A percentile compares a stretch with the other conserved stretches of the same genome.
Conservation (phyloP, 2,329 filamentous ascomycete genomes). For the Fusarium luffae region DNA sequence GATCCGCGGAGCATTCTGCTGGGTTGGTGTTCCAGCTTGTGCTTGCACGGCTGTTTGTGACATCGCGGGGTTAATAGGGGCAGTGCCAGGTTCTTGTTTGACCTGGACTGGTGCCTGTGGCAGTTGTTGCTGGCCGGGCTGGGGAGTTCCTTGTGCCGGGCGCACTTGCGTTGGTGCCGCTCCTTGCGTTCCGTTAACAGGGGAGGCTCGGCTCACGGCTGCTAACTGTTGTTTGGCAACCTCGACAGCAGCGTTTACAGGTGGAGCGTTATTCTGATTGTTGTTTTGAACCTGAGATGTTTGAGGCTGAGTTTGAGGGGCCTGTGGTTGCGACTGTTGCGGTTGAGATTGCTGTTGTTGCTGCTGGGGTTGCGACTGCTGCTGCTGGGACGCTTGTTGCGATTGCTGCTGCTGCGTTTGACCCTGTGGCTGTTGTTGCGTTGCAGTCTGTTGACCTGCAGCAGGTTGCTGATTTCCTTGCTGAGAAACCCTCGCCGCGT, state of each 20-base stretch:
- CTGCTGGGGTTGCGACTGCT: slow-evolving; percentile 34
- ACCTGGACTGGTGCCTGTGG: slow-evolving; percentile 40
- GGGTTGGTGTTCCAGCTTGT: slow-evolving; percentile 60
- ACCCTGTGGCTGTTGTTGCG: slow-evolving; percentile 32
- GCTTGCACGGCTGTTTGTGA: slow-evolving; percentile 52
- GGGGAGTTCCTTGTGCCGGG: slow-evolving; percentile 42
- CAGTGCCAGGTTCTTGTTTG: slow-evolving; percentile 53
- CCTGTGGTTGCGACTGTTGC: slow-evolving; percentile 32
- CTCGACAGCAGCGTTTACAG: slow-evolving; percentile 59
- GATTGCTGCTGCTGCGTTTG: slow-evolving; percentile 28
- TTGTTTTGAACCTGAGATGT: slow-evolving; percentile 41
- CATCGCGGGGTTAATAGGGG: slow-evolving; percentile 62
- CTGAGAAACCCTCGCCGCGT: slow-evolving; percentile 36
- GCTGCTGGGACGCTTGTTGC: slow-evolving; percentile 9
- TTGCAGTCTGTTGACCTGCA: slow-evolving; percentile 28
- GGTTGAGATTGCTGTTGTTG: slow-evolving; percentile 25
- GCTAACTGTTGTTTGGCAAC: slow-evolving; percentile 57
- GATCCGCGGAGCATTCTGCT: slow-evolving; percentile 60
- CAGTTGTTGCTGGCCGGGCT: slow-evolving; percentile 40
- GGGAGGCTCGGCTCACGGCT: slow-evolving; percentile 45
- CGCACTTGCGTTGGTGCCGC: slow-evolving; percentile 45
- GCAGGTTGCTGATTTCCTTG: slow-evolving; percentile 40
- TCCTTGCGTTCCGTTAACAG: slow-evolving; percentile 45
- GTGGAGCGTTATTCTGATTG: slow-evolving; percentile 48
- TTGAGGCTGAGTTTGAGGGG: slow-evolving; percentile 35